phyloP scores from a whole-genome alignment of 2,329 filamentous ascomycete species.

The Venturia oleaginea region DNA sequence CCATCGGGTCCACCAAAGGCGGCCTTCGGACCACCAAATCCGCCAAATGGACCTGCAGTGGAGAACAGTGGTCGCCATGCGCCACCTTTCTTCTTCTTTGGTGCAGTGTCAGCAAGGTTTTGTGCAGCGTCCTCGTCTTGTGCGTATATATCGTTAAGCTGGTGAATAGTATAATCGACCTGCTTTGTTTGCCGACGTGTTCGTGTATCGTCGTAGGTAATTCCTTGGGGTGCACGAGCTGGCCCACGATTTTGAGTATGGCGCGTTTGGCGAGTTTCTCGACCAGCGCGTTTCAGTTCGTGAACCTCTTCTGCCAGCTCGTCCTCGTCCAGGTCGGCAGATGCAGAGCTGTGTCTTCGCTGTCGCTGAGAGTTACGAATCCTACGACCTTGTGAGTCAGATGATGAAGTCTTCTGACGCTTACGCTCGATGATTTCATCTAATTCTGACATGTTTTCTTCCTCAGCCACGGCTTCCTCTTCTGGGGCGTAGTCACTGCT shows the following conservation, averaged over 20 bases:
- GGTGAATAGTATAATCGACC: constrained; percentile 33
- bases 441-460: constrained; percentile 46
- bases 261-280: constrained; percentile 24
- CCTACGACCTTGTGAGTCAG: background rate
- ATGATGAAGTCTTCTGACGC: constrained; percentile 22
- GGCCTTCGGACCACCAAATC: constrained; percentile 63
- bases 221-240: constrained; percentile 29
- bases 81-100: constrained; percentile 39
- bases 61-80: constrained; percentile 75
- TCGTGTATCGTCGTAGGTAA: constrained; percentile 45
- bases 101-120: constrained; percentile 46
- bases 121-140: constrained; percentile 55
- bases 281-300: constrained; percentile 41
- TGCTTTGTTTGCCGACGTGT: constrained; percentile 49
- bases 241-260: constrained; percentile 17
- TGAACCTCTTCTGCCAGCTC: constrained; percentile 49
- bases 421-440: constrained; percentile 34
- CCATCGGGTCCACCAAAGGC: constrained; percentile 68
- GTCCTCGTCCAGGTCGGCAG: constrained; percentile 37
- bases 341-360: constrained; percentile 38
- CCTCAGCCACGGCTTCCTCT: constrained; percentile 46
- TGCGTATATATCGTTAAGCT: constrained; percentile 63
- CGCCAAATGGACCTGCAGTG: constrained; percentile 87
- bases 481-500: constrained; percentile 57
- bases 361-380: constrained; percentile 19